Percentiles rank a stretch among this genome's conserved stretches.
Conservation (phyloP, 352 stramenopile species). For the Globisporangium rhizosaccharum region DNA sequence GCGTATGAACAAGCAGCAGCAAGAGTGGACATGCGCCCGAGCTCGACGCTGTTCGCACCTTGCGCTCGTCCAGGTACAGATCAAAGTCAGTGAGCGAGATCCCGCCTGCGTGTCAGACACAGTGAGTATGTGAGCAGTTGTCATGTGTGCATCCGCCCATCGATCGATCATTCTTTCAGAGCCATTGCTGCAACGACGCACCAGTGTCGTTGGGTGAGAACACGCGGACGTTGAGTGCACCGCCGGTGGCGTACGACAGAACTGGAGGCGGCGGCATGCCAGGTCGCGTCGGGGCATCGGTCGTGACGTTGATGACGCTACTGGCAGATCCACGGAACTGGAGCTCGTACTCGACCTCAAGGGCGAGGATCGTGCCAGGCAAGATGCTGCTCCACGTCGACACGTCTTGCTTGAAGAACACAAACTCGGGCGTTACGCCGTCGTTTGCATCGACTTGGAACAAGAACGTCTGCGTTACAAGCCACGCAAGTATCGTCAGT, state of each 20-base stretch:
- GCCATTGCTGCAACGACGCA: background rate
- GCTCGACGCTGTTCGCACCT: constrained; percentile 11
- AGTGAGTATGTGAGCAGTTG: background rate
- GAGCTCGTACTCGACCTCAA: constrained; percentile 12
- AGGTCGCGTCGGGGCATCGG: constrained; percentile 22
- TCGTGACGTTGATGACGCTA: constrained; percentile 28
- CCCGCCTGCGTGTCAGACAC: constrained; percentile 15
- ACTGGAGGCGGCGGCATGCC: constrained; percentile 16
- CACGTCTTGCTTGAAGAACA: constrained; percentile 6
- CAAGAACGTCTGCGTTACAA: constrained; percentile 26
- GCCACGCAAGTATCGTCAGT: background rate
- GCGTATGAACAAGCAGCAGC: background rate
- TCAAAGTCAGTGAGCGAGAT: constrained; percentile 27
- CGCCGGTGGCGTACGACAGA: constrained; percentile 31
- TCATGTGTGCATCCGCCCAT: background rate
- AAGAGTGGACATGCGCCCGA: background rate
- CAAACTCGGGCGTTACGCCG: background rate
- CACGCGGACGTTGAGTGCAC: constrained; percentile 34
- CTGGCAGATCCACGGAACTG: constrained; percentile 24
- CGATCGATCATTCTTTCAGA: background rate
- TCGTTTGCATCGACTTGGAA: constrained; percentile 33
- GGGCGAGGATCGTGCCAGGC: constrained; percentile 7
- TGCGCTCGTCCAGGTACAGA: constrained; percentile 28
- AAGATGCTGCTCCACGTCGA: constrained; percentile 2
- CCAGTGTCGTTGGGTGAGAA: constrained; percentile 52